These are phyloP conservation scores for Cicer chorassanicum DNA, from an alignment of 306 rosid genomes.

Conservation along the genomic window DNA sequence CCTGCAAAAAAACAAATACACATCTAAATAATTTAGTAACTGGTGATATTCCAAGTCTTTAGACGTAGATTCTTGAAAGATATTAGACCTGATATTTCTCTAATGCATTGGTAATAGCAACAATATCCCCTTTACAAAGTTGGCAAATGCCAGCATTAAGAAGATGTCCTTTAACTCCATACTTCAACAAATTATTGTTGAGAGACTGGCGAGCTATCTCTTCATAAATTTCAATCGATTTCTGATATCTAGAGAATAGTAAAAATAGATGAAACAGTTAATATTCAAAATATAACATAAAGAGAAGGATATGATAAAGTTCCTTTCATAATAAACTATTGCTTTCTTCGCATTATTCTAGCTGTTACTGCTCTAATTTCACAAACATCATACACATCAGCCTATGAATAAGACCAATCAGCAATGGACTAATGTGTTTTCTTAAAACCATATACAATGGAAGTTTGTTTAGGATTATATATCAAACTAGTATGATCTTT, in stretches of 20 bases:
- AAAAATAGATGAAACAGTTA: constrained; percentile 9
- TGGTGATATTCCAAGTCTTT: constrained; percentile 1
- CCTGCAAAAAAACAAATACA: constrained; percentile 63
- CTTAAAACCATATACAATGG: constrained; percentile 9
- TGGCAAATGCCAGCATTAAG: constrained; percentile 97
- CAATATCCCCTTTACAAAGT: constrained; percentile 82
- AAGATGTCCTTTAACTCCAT: constrained; percentile 96
- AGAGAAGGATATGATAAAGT: constrained; percentile 26
- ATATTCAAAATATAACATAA: constrained; percentile 17
- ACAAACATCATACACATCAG: constrained; percentile 1
- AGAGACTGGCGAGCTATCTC: constrained; percentile 93
- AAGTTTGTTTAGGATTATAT: constrained; percentile 7
- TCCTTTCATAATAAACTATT: background rate
- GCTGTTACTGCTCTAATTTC: constrained; percentile 5
- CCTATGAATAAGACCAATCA: constrained; percentile 18
- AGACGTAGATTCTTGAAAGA: constrained; percentile 45
- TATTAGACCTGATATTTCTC: constrained; percentile 86
- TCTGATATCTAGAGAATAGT: constrained; percentile 68
- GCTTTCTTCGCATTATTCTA: constrained; percentile 20
- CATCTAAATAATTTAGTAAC: constrained; percentile 37
- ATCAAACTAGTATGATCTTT: constrained; percentile 14
- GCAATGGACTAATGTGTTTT: background rate
- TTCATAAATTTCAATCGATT: constrained; percentile 81
- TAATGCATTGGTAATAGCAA: constrained; percentile 87
- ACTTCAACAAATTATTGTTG: constrained; percentile 79